Percentiles rank a stretch among this genome's conserved stretches.
Evolutionary conservation across 2,329 filamentous ascomycete species (phyloP).

Genomic region (Tympanopsis confertula): DNA sequence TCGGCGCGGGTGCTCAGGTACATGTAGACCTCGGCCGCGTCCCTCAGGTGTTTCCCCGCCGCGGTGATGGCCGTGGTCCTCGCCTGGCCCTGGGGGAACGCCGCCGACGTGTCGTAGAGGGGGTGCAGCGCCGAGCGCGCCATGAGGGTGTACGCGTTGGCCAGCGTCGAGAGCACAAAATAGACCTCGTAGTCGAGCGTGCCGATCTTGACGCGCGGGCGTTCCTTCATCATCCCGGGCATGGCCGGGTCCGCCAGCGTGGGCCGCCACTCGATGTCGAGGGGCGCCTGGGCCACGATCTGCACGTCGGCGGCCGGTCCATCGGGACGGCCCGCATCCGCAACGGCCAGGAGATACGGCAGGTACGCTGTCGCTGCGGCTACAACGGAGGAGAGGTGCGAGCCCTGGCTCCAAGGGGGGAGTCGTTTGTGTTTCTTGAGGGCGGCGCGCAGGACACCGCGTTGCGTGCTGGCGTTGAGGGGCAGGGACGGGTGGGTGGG

Average conservation of each 20-base stretch:
- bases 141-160: slow-evolving; percentile 60
- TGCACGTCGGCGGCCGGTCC: slow-evolving; percentile 29
- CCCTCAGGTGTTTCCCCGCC: slow-evolving; percentile 67
- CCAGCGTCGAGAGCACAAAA: slow-evolving; percentile 68
- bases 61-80: slow-evolving; percentile 58
- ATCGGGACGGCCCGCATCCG: slow-evolving; percentile 53
- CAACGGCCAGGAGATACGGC: slow-evolving; percentile 70
- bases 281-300: slow-evolving; percentile 41
- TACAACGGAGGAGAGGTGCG: slow-evolving; percentile 60
- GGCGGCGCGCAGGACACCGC: slow-evolving; percentile 69
- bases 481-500: slow-evolving; percentile 82
- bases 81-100: slow-evolving; percentile 50
- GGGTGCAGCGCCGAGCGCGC: slow-evolving; percentile 63
- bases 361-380: slow-evolving; percentile 66
- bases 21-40: slow-evolving; percentile 67
- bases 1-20: slow-evolving; percentile 53
- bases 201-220: slow-evolving; percentile 46
- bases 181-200: slow-evolving; percentile 74
- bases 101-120: slow-evolving; percentile 55
- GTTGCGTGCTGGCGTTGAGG: slow-evolving; percentile 68
- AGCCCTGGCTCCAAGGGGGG: slow-evolving; percentile 55
- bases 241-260: slow-evolving; percentile 58
- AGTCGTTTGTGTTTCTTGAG: slow-evolving; percentile 86
- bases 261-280: slow-evolving; percentile 72
- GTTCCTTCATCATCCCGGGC: slow-evolving; percentile 51